Conservation (phyloP, 1,284 basidiomycete genomes). For the Rhodotorula sp. region DNA sequence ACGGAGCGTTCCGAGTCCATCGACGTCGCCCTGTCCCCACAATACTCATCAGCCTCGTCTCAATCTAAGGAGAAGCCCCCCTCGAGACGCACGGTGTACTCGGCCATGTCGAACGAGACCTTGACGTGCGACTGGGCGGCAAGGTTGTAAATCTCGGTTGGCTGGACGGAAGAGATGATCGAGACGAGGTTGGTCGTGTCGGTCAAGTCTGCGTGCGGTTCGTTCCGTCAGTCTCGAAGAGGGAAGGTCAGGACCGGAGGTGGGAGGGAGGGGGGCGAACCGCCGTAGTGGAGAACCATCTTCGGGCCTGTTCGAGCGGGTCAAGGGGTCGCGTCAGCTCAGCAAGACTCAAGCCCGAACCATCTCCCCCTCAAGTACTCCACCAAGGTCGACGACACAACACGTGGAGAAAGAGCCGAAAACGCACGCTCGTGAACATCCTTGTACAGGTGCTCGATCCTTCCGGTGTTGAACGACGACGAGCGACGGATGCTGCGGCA, state of each 20-base stretch:
- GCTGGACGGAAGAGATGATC: constrained; percentile 82
- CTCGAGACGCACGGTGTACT: constrained; percentile 67
- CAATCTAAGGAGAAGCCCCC: no score
- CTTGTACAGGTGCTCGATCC: constrained; percentile 81
- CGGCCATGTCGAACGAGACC: constrained; percentile 94
- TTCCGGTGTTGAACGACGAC: constrained; percentile 89
- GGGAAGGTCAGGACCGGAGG: not conserved
- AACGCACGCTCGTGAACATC: constrained; percentile 67
- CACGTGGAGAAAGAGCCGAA: not conserved
- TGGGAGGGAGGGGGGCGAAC: constrained; percentile 9
- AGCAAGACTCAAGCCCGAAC: no score
- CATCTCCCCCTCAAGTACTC: no score
- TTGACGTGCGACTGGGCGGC: constrained; percentile 96
- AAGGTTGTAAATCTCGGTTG: constrained; percentile 90
- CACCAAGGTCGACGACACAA: no score
- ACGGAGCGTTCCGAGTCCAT: constrained; percentile 83
- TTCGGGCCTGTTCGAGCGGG: constrained; percentile 50
- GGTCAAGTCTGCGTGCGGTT: constrained; percentile 53
- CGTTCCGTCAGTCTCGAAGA: no score
- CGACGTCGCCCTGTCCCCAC: constrained; percentile 66
- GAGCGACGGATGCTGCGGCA: constrained; percentile 79
- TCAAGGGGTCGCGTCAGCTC: no score
- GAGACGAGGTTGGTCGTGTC: constrained; percentile 92
- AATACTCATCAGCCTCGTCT: not conserved
- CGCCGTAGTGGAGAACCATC: constrained; percentile 86